Percentiles rank a stretch among this genome's conserved stretches.
Conservation (phyloP, 192 early-diverging fungal species). For the Linderina pennispora region DNA sequence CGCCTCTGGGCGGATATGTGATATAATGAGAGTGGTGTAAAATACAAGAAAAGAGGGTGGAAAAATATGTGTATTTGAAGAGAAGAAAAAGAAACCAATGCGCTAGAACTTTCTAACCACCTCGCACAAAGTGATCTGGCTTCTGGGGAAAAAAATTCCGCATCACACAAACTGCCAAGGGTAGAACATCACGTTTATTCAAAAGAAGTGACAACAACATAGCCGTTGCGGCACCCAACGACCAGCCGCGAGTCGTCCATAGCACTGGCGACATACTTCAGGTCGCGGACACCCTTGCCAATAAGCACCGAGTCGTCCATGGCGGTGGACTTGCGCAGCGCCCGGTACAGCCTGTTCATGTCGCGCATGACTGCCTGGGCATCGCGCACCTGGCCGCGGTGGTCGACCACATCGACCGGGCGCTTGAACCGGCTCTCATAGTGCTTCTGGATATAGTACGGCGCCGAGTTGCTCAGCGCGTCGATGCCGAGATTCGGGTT, state of each 20-base stretch:
- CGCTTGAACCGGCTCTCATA: slow-evolving; percentile 22
- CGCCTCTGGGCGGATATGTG: no score
- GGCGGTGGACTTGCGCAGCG: slow-evolving; percentile 1
- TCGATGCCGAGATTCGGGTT: background rate
- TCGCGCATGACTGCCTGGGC: slow-evolving; percentile 15
- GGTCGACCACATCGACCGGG: slow-evolving; percentile 17
- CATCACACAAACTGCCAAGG: no score
- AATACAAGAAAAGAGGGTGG: slow-evolving; percentile 1
- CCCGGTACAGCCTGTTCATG: slow-evolving; percentile 12
- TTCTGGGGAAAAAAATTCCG: no score
- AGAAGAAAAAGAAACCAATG: no score
- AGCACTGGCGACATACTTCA: slow-evolving; percentile 9
- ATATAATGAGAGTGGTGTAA: background rate
- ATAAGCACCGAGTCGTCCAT: background rate
- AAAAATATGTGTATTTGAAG: no score
- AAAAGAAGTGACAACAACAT: slow-evolving; percentile 31
- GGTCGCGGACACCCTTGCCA: slow-evolving; percentile 1
- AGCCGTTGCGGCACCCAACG: slow-evolving; percentile 36
- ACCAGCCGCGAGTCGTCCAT: slow-evolving; percentile 34
- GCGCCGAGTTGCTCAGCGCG: slow-evolving; percentile 7
- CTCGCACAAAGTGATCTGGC: no score
- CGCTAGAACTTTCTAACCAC: no score
- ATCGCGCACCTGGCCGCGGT: slow-evolving; percentile 19
- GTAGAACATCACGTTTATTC: no score
- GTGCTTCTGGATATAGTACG: slow-evolving; percentile 31